Conservation (phyloP, 2,329 filamentous ascomycete species). For the Raffaelea albimanens region DNA sequence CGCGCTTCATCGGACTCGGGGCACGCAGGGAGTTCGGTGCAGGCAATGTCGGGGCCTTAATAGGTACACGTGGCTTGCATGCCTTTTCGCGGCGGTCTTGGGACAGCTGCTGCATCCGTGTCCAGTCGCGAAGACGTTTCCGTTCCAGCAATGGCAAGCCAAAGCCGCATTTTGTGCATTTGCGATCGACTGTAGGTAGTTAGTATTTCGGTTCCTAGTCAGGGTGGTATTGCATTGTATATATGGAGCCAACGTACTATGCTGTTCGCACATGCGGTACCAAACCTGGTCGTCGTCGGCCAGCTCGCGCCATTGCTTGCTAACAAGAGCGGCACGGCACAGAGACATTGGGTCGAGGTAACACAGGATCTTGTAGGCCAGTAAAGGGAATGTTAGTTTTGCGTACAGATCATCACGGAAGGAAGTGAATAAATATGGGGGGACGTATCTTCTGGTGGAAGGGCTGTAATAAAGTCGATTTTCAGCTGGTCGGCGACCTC, state of each 20-base stretch:
- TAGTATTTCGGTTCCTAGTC: no score
- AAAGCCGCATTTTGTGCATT: conserved; percentile 94
- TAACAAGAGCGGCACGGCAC: conserved; percentile 93
- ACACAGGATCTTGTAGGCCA: conserved; percentile 87
- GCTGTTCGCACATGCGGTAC: conserved; percentile 97
- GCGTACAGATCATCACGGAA: neutral
- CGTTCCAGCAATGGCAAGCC: conserved; percentile 82
- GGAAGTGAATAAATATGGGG: neutral
- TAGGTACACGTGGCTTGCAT: conserved; percentile 14
- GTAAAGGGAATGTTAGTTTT: conserved; percentile 15
- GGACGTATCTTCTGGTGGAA: conserved; percentile 58
- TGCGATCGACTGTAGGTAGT: conserved; percentile 55
- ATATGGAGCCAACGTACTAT: conserved; percentile 26
- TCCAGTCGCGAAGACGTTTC: conserved; percentile 79
- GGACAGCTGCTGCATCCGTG: conserved; percentile 66
- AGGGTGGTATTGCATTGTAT: neutral
- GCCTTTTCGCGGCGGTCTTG: conserved; percentile 22
- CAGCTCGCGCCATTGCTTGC: conserved; percentile 73
- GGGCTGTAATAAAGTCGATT: conserved; percentile 87
- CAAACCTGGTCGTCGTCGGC: conserved; percentile 98
- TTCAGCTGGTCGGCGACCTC: conserved; percentile 91
- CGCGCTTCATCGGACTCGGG: conserved; percentile 25
- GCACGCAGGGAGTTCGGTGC: conserved; percentile 15
- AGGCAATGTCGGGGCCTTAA: conserved; percentile 20
- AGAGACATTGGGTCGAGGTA: conserved; percentile 89